Evolutionary conservation across 345 rosid species (phyloP).

Genomic region (Populus simonii): DNA sequence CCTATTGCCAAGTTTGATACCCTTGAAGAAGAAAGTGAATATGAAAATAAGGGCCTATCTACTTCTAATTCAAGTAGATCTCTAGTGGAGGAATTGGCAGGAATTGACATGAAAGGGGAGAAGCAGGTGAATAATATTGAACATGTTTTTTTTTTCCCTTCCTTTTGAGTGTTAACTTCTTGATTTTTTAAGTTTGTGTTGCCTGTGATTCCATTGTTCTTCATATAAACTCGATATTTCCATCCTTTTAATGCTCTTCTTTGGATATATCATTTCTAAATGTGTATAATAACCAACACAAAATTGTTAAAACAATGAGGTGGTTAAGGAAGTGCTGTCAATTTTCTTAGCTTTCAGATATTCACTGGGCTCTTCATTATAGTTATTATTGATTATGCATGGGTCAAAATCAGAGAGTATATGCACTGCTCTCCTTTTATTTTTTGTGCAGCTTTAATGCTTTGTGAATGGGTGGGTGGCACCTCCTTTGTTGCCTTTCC

Average conservation of each 20-base stretch:
- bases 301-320: not conserved
- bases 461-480: not conserved
- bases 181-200: not conserved
- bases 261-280: not conserved
- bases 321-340: not conserved
- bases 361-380: not conserved
- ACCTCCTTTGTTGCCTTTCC: not conserved
- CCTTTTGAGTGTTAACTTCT: not conserved
- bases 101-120: conserved; percentile 31
- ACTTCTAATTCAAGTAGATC: conserved; percentile 46
- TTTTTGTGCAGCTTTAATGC: not conserved
- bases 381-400: not conserved
- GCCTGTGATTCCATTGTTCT: not conserved
- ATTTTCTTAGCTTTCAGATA: not conserved
- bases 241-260: not conserved
- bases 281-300: not conserved
- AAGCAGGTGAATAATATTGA: conserved; percentile 49
- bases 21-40: conserved; percentile 55
- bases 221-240: not conserved
- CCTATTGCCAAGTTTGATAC: conserved; percentile 44
- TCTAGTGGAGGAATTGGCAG: conserved; percentile 31
- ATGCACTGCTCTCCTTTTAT: not conserved
- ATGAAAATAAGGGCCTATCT: conserved; percentile 46
- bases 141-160: not conserved
- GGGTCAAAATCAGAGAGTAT: not conserved